These are phyloP conservation scores for Blakeslea trispora DNA, from an alignment of 371 early-diverging fungal species.

Conservation along the genomic window DNA sequence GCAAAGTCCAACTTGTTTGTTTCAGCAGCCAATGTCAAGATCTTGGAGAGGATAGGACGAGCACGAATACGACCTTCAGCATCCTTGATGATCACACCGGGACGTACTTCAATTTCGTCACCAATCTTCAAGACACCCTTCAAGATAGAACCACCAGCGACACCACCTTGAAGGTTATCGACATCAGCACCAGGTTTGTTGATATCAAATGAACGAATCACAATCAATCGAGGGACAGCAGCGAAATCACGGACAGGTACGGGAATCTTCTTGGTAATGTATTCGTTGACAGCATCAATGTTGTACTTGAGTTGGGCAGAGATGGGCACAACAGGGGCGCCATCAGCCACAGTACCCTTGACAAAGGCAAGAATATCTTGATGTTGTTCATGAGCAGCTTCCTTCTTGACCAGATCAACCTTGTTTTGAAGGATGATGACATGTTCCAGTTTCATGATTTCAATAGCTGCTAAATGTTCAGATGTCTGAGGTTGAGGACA, in stretches of 20 bases:
- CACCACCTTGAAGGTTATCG: slow-evolving; percentile 97
- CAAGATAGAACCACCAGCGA: slow-evolving; percentile 99
- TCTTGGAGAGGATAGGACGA: slow-evolving; percentile 92
- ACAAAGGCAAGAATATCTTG: slow-evolving; percentile 95
- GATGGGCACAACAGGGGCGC: slow-evolving; percentile 99
- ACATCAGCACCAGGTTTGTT: slow-evolving; percentile 99
- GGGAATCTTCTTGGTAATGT: slow-evolving; percentile 98
- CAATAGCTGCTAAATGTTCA: slow-evolving; percentile 99
- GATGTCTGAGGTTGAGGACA: slow-evolving; percentile 99
- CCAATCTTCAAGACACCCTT: slow-evolving; percentile 96
- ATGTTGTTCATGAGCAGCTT: slow-evolving; percentile 95
- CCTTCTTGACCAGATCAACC: slow-evolving; percentile 98
- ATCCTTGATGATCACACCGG: slow-evolving; percentile 97
- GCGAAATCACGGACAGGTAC: slow-evolving; percentile 96
- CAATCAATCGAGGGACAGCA: slow-evolving; percentile 93
- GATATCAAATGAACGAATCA: slow-evolving; percentile 99
- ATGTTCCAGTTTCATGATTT: slow-evolving; percentile 98
- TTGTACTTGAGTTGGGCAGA: slow-evolving; percentile 99
- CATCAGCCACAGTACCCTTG: slow-evolving; percentile 94
- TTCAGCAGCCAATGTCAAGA: slow-evolving; percentile 95
- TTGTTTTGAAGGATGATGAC: slow-evolving; percentile 99
- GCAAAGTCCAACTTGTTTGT: slow-evolving; percentile 95
- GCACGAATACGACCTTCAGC: slow-evolving; percentile 87
- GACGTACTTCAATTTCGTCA: slow-evolving; percentile 99
- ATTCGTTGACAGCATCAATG: slow-evolving; percentile 99